phyloP scores from a whole-genome alignment of 495 filamentous ascomycete species.

The Penicillium manginii region DNA sequence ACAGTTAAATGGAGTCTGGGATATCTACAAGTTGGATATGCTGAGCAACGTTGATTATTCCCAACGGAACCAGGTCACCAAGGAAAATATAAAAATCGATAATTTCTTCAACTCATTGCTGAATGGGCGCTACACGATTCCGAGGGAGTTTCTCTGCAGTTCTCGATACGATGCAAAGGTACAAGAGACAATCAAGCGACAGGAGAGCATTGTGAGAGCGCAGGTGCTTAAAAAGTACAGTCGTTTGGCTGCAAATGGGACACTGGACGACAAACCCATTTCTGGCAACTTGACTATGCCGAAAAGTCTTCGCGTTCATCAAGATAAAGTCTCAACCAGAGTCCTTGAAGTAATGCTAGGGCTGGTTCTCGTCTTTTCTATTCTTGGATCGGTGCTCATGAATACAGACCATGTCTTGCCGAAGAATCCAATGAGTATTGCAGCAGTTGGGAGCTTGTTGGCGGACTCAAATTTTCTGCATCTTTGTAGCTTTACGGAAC shows the following conservation, averaged over 20 bases:
- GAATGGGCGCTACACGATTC: neutral
- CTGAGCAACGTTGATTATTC: too few species aligned
- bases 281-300: neutral
- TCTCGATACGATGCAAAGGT: neutral
- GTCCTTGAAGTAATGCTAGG: neutral
- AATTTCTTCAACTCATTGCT: neutral
- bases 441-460: neutral
- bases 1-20: neutral
- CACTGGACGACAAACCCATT: neutral
- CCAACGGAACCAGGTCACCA: too few species aligned
- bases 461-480: neutral
- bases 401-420: constrained; percentile 3
- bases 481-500: neutral
- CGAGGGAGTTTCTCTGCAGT: neutral
- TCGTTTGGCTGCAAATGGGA: neutral
- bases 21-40: neutral
- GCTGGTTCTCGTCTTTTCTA: neutral
- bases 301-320: neutral
- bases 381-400: neutral
- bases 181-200: neutral
- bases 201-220: neutral
- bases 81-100: neutral
- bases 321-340: neutral
- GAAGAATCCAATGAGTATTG: neutral
- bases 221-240: neutral